These are phyloP conservation scores for Orbilia oligospora DNA, from an alignment of 2,329 filamentous ascomycete species.

Conservation along the genomic window DNA sequence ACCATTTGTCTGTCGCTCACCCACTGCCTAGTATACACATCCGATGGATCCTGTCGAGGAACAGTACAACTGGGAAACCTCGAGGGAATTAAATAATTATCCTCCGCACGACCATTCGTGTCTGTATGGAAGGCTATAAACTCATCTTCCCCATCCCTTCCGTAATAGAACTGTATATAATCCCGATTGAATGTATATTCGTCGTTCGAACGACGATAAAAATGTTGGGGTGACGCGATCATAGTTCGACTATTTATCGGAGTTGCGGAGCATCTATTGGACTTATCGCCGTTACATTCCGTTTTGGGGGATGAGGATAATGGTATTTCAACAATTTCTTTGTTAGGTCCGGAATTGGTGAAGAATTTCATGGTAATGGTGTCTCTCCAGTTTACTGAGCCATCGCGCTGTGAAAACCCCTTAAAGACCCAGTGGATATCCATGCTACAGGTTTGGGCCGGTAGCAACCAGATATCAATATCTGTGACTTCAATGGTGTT, in stretches of 20 bases:
- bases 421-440: not conserved
- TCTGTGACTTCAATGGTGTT: not conserved
- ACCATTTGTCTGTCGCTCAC: not conserved
- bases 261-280: not conserved
- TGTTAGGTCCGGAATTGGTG: not conserved
- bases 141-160: not conserved
- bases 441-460: not conserved
- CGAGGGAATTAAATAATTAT: conserved; percentile 2
- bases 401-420: too few relatives aligned
- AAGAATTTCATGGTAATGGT: not conserved
- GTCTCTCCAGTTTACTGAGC: not conserved
- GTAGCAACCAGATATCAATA: not conserved
- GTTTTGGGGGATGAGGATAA: not conserved
- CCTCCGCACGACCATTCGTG: conserved; percentile 9
- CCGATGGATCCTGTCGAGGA: not conserved
- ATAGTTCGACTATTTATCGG: not conserved
- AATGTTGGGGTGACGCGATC: conserved; percentile 16
- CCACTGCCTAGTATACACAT: not conserved
- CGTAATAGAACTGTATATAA: conserved; percentile 33
- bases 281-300: not conserved
- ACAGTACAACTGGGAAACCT: conserved; percentile 3
- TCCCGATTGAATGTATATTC: not conserved
- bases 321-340: not conserved
- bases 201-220: not conserved
- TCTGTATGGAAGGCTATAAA: conserved; percentile 29